phyloP scores from a whole-genome alignment of 2,329 filamentous ascomycete species.

The Alternaria alternata region DNA sequence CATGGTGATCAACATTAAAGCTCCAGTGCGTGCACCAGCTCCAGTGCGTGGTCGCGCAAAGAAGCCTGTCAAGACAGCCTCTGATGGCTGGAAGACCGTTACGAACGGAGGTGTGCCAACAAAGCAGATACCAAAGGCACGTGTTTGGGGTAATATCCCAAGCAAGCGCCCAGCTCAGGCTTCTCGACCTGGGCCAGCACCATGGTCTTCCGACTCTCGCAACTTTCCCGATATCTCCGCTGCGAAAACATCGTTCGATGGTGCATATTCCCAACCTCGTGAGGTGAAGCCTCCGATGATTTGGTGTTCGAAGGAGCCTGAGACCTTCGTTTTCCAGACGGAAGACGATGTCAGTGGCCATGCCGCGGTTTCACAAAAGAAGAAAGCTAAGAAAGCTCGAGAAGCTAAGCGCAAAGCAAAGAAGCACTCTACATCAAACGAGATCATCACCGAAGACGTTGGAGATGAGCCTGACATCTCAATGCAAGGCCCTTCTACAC shows the following conservation, averaged over 20 bases:
- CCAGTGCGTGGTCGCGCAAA: neutral
- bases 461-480: neutral
- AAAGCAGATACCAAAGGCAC: constrained; percentile 2
- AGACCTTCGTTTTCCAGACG: constrained; percentile 3
- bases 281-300: neutral
- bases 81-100: constrained; percentile 9
- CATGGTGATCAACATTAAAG: constrained; percentile 16
- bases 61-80: neutral
- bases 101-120: neutral
- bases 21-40: neutral
- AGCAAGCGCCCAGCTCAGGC: neutral
- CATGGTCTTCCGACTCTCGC: neutral
- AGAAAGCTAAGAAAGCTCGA: constrained; percentile 33
- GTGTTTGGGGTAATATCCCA: constrained; percentile 8
- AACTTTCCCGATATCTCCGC: neutral
- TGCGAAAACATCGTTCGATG: neutral
- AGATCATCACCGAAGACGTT: neutral
- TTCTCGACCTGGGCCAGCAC: neutral
- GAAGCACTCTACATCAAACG: constrained; percentile 15
- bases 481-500: neutral
- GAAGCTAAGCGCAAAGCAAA: constrained; percentile 33
- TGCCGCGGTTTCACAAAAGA: constrained; percentile 30
- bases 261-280: neutral
- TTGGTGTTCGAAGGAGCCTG: constrained; percentile 4
- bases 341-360: constrained; percentile 2